Base-by-base conservation (phyloP, 441 rosid species). In the Erodium texanum region DNA sequence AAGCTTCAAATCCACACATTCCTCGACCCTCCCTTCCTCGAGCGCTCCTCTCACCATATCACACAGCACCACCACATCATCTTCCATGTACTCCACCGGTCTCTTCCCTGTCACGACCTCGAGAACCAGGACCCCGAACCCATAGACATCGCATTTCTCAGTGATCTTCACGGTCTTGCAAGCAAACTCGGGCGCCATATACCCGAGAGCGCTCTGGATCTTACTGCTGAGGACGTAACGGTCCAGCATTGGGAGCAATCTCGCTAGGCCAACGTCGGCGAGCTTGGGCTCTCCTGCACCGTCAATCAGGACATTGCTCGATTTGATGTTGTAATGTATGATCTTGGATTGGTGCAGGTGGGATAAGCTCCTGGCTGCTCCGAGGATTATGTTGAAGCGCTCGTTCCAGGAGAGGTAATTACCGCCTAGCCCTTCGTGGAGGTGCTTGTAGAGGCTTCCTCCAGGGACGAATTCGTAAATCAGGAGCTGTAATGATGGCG, bases 21-120 rank as follows among this genome's bases (percentile, higher is more conserved):
- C 96, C 71, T 93, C 97, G 34, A 85, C 93, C 67, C 82, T 84
- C 41, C 97, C 93, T 74, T 87, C 96, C 77, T 93, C 97, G 61
- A 90, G 68, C 12, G 95, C 87, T 71, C 88, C 94, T 73, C 98
- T 83, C 19, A 87, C 89, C 97, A 90, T 86, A 74, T 93, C 97
- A 38, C 96, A 90, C 0, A 93, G 87, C 68, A 93, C 97, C 74
- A 87, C 91, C 69, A 93, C 96, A 64, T 93, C 98, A 62, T 90
- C 97, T 80, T 90, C 98, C 98, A 93, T 89, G 80, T 93, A 93
- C 81, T 90, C 97, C 0, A 93, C 98, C 3, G 97, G 98, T 72
- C 86, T 87, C 78, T 84, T 93, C 58, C 97, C 98, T 0, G 97
- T 85, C 9, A 87, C 87, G 34, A 87, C 78, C 80, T 93, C 93